A percentile compares a stretch with the other conserved stretches of the same genome.
Evolutionary conservation across 225 moss, liverwort and hornwort genomes (phyloP).

Genomic region (Ulota crispa): DNA sequence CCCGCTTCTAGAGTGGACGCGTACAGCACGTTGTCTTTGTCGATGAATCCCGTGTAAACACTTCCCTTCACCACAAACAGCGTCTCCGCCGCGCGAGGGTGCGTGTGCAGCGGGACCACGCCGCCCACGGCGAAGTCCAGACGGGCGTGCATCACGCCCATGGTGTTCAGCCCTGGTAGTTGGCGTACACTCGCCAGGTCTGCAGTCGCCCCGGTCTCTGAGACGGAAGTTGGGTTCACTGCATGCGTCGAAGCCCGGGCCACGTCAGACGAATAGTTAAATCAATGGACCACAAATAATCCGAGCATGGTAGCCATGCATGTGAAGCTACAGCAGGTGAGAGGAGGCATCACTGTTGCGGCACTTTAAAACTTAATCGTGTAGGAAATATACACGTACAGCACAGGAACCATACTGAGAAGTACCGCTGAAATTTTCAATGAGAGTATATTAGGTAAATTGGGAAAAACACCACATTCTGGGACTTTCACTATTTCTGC

Average conservation of each 20-base stretch:
- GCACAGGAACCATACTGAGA: too few relatives aligned
- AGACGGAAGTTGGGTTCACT: neutral
- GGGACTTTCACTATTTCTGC: too few relatives aligned
- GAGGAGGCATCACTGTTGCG: too few relatives aligned
- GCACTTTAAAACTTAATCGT: too few relatives aligned
- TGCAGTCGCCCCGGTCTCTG: neutral
- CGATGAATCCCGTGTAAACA: slow-evolving; percentile 4
- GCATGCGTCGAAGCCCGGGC: too few relatives aligned
- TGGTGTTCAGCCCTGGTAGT: neutral
- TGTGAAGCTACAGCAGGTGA: too few relatives aligned
- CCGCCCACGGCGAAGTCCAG: neutral
- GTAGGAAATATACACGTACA: too few relatives aligned
- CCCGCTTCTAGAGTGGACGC: neutral
- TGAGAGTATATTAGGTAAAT: too few relatives aligned
- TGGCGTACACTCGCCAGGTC: neutral
- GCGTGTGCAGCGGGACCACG: neutral
- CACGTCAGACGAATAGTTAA: neutral
- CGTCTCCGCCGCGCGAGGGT: slow-evolving; percentile 1
- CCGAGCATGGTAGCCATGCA: neutral
- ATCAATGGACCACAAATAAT: too few relatives aligned
- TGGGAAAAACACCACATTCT: too few relatives aligned
- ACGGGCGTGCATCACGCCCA: neutral
- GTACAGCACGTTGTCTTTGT: neutral
- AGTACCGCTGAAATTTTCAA: too few relatives aligned
- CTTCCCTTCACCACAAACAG: neutral